phyloP scores from a whole-genome alignment of 306 rosid species.

The Malus domestica region ASM211411v1 NC_041805.1:12306501-12307000 shows the following conservation, averaged over 20 bases:
- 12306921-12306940: conserved; percentile 71
- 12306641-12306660: background rate
- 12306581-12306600: conserved; percentile 60
- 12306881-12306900: conserved; percentile 3
- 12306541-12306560: conserved; percentile 69
- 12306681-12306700: background rate
- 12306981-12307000: conserved; percentile 69
- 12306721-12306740: too few relatives aligned
- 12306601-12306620: conserved; percentile 34
- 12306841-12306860: background rate
- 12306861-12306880: background rate
- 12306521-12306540: conserved; percentile 83
- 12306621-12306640: background rate
- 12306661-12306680: background rate
- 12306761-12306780: too few relatives aligned
- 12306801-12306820: too few relatives aligned
- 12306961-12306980: conserved; percentile 59
- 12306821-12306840: too few relatives aligned
- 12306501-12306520: conserved; percentile 75
- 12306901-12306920: conserved; percentile 68
- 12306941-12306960: conserved; percentile 59
- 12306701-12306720: background rate
- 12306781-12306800: too few relatives aligned
- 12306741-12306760: too few relatives aligned
- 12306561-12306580: conserved; percentile 68